Evolutionary conservation across 2,329 filamentous ascomycete genomes (phyloP).

Genomic region (Pseudocercospora pini-densiflorae): DNA sequence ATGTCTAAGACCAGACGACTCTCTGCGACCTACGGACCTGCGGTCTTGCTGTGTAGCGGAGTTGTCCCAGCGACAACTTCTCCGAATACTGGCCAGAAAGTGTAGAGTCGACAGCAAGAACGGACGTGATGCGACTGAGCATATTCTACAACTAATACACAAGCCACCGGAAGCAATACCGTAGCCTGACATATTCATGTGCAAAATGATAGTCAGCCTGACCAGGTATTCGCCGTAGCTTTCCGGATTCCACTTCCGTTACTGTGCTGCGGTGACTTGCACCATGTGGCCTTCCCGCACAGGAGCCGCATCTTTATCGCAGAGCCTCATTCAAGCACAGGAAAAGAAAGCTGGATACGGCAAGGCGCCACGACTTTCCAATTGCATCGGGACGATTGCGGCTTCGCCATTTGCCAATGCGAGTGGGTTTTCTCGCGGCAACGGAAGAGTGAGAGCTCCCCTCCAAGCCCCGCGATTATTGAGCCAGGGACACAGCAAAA

Average conservation of each 20-base stretch:
- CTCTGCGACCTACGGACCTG: too few relatives aligned
- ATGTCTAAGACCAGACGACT: too few relatives aligned
- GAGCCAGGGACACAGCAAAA: neutral
- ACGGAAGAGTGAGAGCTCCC: conserved; percentile 2
- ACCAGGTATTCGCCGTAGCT: neutral
- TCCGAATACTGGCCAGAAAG: too few relatives aligned
- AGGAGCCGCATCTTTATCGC: conserved; percentile 10
- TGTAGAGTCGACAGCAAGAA: neutral
- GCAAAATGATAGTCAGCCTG: neutral
- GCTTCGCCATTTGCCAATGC: neutral
- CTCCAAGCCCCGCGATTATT: conserved; percentile 7
- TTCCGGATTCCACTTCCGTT: neutral
- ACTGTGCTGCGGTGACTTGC: conserved; percentile 4
- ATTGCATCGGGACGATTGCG: conserved; percentile 18
- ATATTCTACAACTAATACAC: neutral
- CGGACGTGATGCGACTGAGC: neutral
- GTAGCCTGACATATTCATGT: neutral
- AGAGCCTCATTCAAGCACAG: conserved; percentile 8
- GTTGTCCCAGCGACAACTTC: too few relatives aligned
- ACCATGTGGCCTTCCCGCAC: conserved; percentile 4
- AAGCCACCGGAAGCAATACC: neutral
- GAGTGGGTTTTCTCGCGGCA: conserved; percentile 3
- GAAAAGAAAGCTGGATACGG: conserved; percentile 10
- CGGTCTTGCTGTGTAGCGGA: too few relatives aligned
- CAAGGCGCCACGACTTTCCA: conserved; percentile 11